phyloP scores from a whole-genome alignment of 208 protist genomes.

The Balamuthia mandrillaris region DNA sequence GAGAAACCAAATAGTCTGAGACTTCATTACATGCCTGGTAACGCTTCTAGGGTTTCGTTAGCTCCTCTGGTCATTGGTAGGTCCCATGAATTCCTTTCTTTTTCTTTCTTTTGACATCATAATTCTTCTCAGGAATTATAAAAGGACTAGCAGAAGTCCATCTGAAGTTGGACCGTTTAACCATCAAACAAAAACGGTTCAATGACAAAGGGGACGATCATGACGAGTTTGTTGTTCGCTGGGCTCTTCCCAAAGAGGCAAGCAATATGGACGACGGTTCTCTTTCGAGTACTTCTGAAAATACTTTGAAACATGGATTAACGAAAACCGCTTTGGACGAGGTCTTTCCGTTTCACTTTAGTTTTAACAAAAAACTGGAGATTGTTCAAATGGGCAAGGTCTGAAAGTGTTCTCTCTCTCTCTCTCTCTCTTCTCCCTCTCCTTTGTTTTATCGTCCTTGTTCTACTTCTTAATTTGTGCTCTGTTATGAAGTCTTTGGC shows the following conservation, averaged over 20 bases:
- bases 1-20: background rate
- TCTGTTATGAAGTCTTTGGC: too few species aligned
- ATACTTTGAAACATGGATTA: too few species aligned
- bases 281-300: too few species aligned
- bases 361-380: conserved; percentile 34
- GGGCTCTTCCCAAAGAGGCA: too few species aligned
- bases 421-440: too few species aligned
- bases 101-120: too few species aligned
- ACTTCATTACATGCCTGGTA: conserved; percentile 15
- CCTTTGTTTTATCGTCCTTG: too few species aligned
- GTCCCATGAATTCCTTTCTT: too few species aligned
- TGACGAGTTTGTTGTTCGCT: background rate
- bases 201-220: conserved; percentile 25
- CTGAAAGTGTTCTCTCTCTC: background rate
- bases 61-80: conserved; percentile 17
- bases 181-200: conserved; percentile 33
- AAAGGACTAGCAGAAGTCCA: conserved; percentile 11
- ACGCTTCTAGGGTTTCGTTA: background rate
- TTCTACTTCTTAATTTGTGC: too few species aligned
- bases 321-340: conserved; percentile 5
- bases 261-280: too few species aligned
- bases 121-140: background rate
- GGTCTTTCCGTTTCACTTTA: conserved; percentile 39
- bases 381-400: conserved; percentile 25
- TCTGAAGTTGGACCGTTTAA: background rate